A percentile compares a stretch with the other conserved stretches of the same genome.
Evolutionary conservation across 305 asterid species (phyloP).

Genomic region (Fraxinus velutina): DNA sequence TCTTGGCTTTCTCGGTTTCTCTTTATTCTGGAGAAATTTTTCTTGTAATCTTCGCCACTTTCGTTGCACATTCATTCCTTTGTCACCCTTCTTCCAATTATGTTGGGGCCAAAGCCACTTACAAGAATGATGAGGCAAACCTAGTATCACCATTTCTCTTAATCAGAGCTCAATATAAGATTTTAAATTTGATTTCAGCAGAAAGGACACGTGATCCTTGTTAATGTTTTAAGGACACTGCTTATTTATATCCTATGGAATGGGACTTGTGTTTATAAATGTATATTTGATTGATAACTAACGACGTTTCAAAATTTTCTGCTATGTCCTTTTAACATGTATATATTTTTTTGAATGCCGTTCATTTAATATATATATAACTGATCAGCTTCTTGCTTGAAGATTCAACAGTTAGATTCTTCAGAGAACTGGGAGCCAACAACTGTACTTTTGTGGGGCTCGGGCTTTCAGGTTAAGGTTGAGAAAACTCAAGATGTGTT

Average conservation of each 20-base stretch:
- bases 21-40: not conserved
- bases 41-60: not conserved
- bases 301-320: not conserved
- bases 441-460: constrained; percentile 52
- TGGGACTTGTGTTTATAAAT: not conserved
- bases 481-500: constrained; percentile 56
- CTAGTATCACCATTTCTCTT: not conserved
- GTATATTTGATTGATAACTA: not conserved
- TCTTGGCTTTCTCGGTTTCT: not conserved
- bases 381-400: constrained; percentile 18
- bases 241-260: not conserved
- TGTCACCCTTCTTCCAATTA: not conserved
- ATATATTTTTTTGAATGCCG: not conserved
- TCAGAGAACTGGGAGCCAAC: constrained; percentile 86
- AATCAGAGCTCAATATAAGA: not conserved
- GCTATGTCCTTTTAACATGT: not conserved
- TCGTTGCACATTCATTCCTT: not conserved
- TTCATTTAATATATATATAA: not conserved
- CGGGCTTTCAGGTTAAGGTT: constrained; percentile 72
- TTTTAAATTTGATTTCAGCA: not conserved
- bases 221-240: not conserved
- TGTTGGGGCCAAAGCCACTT: not conserved
- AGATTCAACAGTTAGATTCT: constrained; percentile 58
- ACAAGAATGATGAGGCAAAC: not conserved
- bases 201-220: not conserved